Base-by-base conservation (phyloP, 2,329 filamentous ascomycete genomes). In the Colletotrichum lentis region DNA sequence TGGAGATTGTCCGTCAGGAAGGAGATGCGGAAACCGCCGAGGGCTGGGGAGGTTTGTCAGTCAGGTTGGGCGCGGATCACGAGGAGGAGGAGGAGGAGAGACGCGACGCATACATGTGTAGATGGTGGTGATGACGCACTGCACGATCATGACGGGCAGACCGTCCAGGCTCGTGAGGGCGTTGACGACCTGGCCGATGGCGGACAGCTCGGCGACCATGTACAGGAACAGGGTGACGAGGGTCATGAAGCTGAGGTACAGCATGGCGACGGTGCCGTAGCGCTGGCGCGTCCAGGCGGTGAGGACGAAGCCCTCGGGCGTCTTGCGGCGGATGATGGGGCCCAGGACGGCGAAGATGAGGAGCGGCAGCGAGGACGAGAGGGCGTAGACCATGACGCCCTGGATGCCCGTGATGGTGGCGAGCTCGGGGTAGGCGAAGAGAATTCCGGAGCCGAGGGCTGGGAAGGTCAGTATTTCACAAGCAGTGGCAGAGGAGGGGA, bases 1-100 rank as follows among this genome's bases (percentile, higher is more conserved):
- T 96, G 93, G 68, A 95, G 84, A 75, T 92, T 91, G 79, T 96
- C 92, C 10, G 93, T 96, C 62, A 94, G 80, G 78, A 96, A 95
- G 1, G 92, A 95, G 69, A 96, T 91, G 69, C 87, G 88, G 84
- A 96, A 96, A 3, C 93, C 92, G 62, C 92, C 92, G 11, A 95
- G 81, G 3, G 91, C 90, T 92, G 66, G n/a, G 2, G 4, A 3
- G 31, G 6, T 31, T 16, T 16, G 12, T 4, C 14, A 62, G 46
- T 73, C 46, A 73, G 72, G 27, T 22, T n/a, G 43, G 11, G 7
- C 6, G 31, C 22, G 56, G 46, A 44, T 10, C 16, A 47, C 10
- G 11, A 12, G 14, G 12, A 12, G 22, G 12, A 14, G 5, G 46
- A 16, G 6, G 8, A 31, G 59, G n/a, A n/a, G n/a, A n/a, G n/a